Evolutionary conservation across 176 grass and related monocot species (phyloP).

Genomic region (Avena eriantha): DNA sequence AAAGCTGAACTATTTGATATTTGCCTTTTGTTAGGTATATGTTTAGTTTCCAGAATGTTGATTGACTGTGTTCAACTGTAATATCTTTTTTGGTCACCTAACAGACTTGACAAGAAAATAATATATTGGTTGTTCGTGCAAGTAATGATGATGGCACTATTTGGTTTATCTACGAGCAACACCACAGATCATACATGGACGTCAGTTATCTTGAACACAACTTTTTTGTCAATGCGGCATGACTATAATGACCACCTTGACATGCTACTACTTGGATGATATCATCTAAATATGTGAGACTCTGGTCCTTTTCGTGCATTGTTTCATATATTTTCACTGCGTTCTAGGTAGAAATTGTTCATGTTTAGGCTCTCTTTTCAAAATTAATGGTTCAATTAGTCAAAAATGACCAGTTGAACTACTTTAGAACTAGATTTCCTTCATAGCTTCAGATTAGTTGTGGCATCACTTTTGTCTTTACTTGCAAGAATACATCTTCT

Average conservation of each 20-base stretch:
- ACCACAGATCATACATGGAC: slow-evolving; percentile 61
- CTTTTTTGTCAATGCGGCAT: background rate
- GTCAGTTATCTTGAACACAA: slow-evolving; percentile 28
- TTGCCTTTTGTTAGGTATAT: background rate
- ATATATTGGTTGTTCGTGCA: no score
- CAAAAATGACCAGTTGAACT: no score
- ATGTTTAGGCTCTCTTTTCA: no score
- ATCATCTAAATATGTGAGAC: background rate
- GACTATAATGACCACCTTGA: background rate
- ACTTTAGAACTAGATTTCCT: no score
- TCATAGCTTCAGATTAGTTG: no score
- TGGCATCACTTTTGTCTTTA: no score
- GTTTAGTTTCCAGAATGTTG: background rate
- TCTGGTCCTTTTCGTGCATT: no score
- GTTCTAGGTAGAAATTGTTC: no score
- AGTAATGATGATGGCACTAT: no score
- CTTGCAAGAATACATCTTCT: no score
- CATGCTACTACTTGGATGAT: slow-evolving; percentile 21
- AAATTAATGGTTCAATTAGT: no score
- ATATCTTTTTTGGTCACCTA: background rate
- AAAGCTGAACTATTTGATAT: background rate
- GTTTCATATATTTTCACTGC: no score
- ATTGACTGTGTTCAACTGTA: background rate
- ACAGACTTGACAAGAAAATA: background rate
- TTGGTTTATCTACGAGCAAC: background rate